Evolutionary conservation across 2,329 filamentous ascomycete genomes (phyloP).

Genomic region (Phialophora expanda): DNA sequence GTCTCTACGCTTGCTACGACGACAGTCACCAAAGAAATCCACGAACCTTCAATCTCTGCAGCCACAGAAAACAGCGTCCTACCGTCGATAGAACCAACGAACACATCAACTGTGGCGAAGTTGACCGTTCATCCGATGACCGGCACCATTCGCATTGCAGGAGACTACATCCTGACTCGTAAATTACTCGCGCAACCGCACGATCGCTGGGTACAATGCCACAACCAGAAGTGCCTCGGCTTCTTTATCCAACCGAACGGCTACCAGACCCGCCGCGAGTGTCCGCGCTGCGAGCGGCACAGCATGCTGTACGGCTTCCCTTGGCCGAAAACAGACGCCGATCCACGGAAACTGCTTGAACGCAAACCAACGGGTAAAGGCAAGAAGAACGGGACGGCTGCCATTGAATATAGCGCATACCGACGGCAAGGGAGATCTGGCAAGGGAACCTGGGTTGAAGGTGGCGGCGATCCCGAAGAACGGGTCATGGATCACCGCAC

Average conservation of each 20-base stretch:
- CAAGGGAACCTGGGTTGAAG: constrained; percentile 40
- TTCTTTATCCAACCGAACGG: constrained; percentile 88
- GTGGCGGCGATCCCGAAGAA: constrained; percentile 68
- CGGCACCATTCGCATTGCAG: constrained; percentile 61
- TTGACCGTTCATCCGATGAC: constrained; percentile 40
- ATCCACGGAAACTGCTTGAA: constrained; percentile 45
- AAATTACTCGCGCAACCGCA: constrained; percentile 76
- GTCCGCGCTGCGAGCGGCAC: constrained; percentile 91
- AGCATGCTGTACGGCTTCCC: constrained; percentile 92
- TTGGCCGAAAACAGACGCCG: constrained; percentile 93
- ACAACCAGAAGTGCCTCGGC: constrained; percentile 68
- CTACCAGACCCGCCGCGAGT: constrained; percentile 83
- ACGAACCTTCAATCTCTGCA: background rate
- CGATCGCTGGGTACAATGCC: constrained; percentile 85
- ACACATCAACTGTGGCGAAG: constrained; percentile 29
- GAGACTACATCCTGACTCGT: constrained; percentile 82
- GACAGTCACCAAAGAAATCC: constrained; percentile 31
- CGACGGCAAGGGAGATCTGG: constrained; percentile 37
- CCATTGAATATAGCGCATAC: constrained; percentile 37
- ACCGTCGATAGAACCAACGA: constrained; percentile 39
- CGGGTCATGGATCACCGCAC: constrained; percentile 81
- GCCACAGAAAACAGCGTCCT: constrained; percentile 26
- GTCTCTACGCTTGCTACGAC: constrained; percentile 37
- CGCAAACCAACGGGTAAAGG: constrained; percentile 27
- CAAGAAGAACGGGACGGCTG: constrained; percentile 27